Evolutionary conservation across 805 yeast species (phyloP).

Genomic region (Lachancea mirantina): DNA sequence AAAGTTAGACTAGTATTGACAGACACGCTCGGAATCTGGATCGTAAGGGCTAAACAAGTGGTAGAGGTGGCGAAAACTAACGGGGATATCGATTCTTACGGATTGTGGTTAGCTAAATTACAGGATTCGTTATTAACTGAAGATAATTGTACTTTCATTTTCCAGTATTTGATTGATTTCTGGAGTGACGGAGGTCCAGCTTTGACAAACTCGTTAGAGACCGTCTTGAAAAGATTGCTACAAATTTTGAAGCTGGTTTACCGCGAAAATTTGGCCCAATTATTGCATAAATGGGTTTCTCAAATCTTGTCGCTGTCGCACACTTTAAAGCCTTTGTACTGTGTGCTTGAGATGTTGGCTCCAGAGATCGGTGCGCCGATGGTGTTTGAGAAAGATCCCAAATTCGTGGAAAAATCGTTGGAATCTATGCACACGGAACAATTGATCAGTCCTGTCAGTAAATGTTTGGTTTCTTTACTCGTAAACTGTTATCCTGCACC

Average conservation of each 20-base stretch:
- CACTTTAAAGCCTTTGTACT: slow-evolving; percentile 54
- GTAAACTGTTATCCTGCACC: slow-evolving; percentile 31
- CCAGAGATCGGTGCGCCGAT: slow-evolving; percentile 38
- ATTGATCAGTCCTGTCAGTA: slow-evolving; percentile 61
- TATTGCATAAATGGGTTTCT: slow-evolving; percentile 41
- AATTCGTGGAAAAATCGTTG: slow-evolving; percentile 43
- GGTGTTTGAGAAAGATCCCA: slow-evolving; percentile 39
- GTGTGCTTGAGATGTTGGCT: slow-evolving; percentile 49
- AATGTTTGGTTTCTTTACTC: slow-evolving; percentile 40
- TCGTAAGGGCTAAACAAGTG: slow-evolving; percentile 46
- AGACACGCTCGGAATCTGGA: slow-evolving; percentile 62
- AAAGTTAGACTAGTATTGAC: slow-evolving; percentile 34
- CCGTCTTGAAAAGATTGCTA: slow-evolving; percentile 50
- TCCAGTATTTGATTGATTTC: slow-evolving; percentile 53
- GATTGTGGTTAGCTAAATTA: slow-evolving; percentile 9
- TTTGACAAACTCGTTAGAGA: slow-evolving; percentile 59
- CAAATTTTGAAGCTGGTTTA: slow-evolving; percentile 31
- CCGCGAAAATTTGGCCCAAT: slow-evolving; percentile 12
- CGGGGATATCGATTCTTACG: slow-evolving; percentile 13
- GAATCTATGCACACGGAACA: slow-evolving; percentile 46
- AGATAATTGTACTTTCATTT: slow-evolving; percentile 31
- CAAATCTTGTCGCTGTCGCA: slow-evolving; percentile 38
- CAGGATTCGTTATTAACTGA: slow-evolving; percentile 13
- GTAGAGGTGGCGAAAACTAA: slow-evolving; percentile 8
- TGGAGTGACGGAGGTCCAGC: slow-evolving; percentile 70